These are phyloP conservation scores for Colletotrichum lentis DNA, from an alignment of 2,329 filamentous ascomycete genomes.

Conservation along the genomic window DNA sequence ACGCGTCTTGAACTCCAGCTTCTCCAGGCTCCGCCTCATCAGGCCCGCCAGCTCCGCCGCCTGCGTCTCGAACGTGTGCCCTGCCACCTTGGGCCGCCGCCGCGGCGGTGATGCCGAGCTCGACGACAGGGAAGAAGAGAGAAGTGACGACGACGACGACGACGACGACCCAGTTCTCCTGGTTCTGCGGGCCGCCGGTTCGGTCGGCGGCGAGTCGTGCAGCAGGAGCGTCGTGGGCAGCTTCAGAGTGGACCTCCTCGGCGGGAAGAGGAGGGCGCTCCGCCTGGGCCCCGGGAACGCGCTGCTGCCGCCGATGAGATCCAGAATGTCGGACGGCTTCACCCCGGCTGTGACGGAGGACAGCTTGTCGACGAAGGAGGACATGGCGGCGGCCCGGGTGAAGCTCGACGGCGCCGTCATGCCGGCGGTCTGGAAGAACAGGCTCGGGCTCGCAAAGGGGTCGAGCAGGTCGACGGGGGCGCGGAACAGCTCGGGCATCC, in stretches of 20 bases:
- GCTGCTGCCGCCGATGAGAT: neutral
- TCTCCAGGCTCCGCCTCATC: slow-evolving; percentile 60
- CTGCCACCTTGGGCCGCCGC: slow-evolving; percentile 36
- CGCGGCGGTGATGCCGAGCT: neutral
- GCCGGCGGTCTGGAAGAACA: slow-evolving; percentile 66
- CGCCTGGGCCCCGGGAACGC: slow-evolving; percentile 49
- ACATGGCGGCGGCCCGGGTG: slow-evolving; percentile 41
- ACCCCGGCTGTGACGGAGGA: slow-evolving; percentile 33
- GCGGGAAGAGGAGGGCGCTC: slow-evolving; percentile 58
- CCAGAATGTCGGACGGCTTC: slow-evolving; percentile 30
- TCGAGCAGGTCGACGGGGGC: slow-evolving; percentile 63
- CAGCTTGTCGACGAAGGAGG: slow-evolving; percentile 40
- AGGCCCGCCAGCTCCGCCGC: slow-evolving; percentile 56
- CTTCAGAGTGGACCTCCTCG: slow-evolving; percentile 55
- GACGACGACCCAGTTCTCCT: slow-evolving; percentile 25
- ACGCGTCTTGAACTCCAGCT: slow-evolving; percentile 55
- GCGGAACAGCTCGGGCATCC: slow-evolving; percentile 56
- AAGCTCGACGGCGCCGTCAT: slow-evolving; percentile 58
- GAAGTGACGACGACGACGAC: slow-evolving; percentile 31
- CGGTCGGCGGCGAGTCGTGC: slow-evolving; percentile 49
- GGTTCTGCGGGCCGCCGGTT: neutral
- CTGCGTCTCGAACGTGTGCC: slow-evolving; percentile 58
- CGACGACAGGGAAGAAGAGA: slow-evolving; percentile 36
- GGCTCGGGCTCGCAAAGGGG: slow-evolving; percentile 64
- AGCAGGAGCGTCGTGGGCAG: slow-evolving; percentile 61